Evolutionary conservation across 352 stramenopile genomes (phyloP), one percentile per base, ranked within the genome.

Genomic region (Phytophthora europaea): DNA sequence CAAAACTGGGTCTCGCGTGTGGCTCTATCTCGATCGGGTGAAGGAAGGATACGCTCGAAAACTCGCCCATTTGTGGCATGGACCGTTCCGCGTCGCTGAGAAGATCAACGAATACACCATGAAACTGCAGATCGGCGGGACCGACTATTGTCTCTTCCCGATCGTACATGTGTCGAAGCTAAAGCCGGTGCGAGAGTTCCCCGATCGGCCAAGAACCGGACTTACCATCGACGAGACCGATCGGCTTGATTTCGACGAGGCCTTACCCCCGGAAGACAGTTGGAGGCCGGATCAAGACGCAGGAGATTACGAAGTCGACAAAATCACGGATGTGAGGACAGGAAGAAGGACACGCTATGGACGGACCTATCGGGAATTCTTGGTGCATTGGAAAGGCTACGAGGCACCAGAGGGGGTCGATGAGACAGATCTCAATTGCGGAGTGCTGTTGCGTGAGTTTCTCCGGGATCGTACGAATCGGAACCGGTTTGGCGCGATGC

Each of bases 231-330:
- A 16, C 38, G 38, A 47, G 3, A 3, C 38, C 28, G 36, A 62
- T 53, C 56, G 56, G 6, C n/a, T 62, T 10, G 56, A 62, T 26
- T 62, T 62, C 23, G 16, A 63, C 15, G 56, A 63, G 8, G 4
- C 20, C 4, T 7, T 54, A 1, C 38, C 43, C 4, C 56, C 56
- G 2, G 38, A 63, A 12, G 56, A 43, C 18, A 63, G 56, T 10
- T 63, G 20, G 56, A 28, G 15, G 12, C 9, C 20, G 28, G 23
- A 62, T 62, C 36, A 16, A 3, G 23, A 7, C 1, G 8, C 34
- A 6, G 23, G 34, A 13, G 56, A 62, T 10, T 40, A 53, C 26
- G 36, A 62, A 15, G 38, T 62, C 12, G 36, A 62, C 10, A 36
- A 23, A 15, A 53, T 26, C 4, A 8, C 38, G 0, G 36, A 62